A percentile compares a stretch with the other conserved stretches of the same genome.
These are phyloP conservation scores for Coniochaeta sp. DNA, from an alignment of 2,329 filamentous ascomycete genomes.

Conservation along the genomic window DNA sequence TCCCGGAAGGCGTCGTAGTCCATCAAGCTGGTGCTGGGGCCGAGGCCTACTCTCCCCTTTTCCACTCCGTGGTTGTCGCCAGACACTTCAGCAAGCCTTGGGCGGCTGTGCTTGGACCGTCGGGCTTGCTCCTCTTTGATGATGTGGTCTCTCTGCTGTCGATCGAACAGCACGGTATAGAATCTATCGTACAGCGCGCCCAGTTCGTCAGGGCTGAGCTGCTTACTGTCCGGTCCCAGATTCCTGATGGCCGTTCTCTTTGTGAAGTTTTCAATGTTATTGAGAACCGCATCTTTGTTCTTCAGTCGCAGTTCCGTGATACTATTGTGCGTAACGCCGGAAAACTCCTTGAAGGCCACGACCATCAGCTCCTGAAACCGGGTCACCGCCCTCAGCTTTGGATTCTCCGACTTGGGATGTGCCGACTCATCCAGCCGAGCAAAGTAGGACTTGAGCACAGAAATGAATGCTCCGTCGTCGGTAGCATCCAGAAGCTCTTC, in stretches of 20 bases:
- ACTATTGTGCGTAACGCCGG: conserved; percentile 86
- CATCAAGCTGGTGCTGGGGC: conserved; percentile 87
- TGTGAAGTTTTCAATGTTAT: conserved; percentile 94
- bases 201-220: conserved; percentile 76
- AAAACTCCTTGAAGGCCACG: conserved; percentile 97
- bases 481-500: conserved; percentile 89
- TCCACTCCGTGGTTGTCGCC: conserved; percentile 53
- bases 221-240: conserved; percentile 90
- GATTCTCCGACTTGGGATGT: conserved; percentile 90
- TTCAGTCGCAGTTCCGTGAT: conserved; percentile 84
- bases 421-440: conserved; percentile 88
- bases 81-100: conserved; percentile 19
- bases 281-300: conserved; percentile 89
- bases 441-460: conserved; percentile 92
- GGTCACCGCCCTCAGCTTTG: conserved; percentile 88
- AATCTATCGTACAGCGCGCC: conserved; percentile 91
- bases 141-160: conserved; percentile 73
- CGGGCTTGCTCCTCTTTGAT: conserved; percentile 69
- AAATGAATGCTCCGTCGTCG: conserved; percentile 95
- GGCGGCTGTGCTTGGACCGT: conserved; percentile 53
- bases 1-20: conserved; percentile 95
- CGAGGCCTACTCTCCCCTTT: conserved; percentile 79
- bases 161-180: conserved; percentile 85
- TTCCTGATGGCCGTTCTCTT: conserved; percentile 96
- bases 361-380: conserved; percentile 98